Percentiles rank a stretch among this genome's conserved stretches.
phyloP scores from a whole-genome alignment of 2,329 filamentous ascomycete genomes.

The Gaeumannomyces sp. region DNA sequence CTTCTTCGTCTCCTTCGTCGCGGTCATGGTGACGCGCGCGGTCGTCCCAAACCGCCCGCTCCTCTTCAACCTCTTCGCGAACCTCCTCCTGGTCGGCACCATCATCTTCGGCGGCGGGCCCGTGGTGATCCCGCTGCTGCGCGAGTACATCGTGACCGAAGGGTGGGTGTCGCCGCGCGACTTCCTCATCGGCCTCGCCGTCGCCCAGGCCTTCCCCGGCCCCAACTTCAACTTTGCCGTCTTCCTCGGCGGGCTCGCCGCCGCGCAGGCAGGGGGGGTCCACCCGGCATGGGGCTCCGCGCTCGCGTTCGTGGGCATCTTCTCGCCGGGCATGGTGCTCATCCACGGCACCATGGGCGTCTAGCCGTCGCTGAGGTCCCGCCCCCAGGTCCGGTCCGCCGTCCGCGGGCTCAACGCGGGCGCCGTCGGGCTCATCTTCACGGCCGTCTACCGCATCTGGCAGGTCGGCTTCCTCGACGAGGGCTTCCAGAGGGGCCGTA shows the following conservation, averaged over 20 bases:
- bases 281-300: slow-evolving; percentile 39
- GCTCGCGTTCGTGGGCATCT: slow-evolving; percentile 47
- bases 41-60: slow-evolving; percentile 35
- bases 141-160: slow-evolving; percentile 57
- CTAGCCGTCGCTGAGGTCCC: slow-evolving; percentile 44
- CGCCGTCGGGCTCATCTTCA: slow-evolving; percentile 57
- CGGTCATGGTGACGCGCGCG: slow-evolving; percentile 46
- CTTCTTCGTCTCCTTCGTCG: slow-evolving; percentile 52
- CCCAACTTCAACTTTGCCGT: slow-evolving; percentile 41
- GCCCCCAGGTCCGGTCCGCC: slow-evolving; percentile 39
- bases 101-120: slow-evolving; percentile 61
- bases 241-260: slow-evolving; percentile 46
- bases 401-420: slow-evolving; percentile 53
- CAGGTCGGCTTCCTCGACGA: slow-evolving; percentile 54
- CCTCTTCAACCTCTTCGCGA: slow-evolving; percentile 58
- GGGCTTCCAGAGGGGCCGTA: slow-evolving; percentile 40
- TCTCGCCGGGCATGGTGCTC: slow-evolving; percentile 41
- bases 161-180: slow-evolving; percentile 66
- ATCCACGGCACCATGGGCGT: slow-evolving; percentile 47
- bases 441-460: slow-evolving; percentile 58
- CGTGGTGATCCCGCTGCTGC: slow-evolving; percentile 57
- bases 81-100: slow-evolving; percentile 68
- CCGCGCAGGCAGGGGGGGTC: slow-evolving; percentile 27
- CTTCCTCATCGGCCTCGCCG: slow-evolving; percentile 65
- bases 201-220: slow-evolving; percentile 61